Percentiles rank a stretch among this genome's conserved stretches.
Conservation (phyloP, 1,284 basidiomycete genomes). For the Austroboletus niveus region DNA sequence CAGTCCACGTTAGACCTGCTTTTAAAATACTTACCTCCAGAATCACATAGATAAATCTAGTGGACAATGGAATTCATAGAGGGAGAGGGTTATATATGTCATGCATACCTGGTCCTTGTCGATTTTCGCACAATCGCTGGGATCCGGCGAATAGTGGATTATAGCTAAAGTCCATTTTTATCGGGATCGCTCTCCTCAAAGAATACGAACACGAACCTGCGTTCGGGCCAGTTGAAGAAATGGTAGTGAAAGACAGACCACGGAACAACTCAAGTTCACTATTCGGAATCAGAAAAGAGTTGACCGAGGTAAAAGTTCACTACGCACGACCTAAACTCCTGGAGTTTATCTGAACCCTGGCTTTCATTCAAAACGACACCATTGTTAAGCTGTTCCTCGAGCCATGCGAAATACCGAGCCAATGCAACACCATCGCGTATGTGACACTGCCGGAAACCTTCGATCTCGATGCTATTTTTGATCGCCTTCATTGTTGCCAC, state of each 20-base stretch:
- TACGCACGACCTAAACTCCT: constrained; percentile 77
- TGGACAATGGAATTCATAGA: not conserved
- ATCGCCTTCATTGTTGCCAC: constrained; percentile 85
- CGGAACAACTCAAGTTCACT: constrained; percentile 78
- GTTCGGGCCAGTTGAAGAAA: constrained; percentile 88
- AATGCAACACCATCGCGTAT: constrained; percentile 91
- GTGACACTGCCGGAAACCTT: constrained; percentile 88
- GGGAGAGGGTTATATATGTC: not conserved
- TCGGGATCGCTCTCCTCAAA: not conserved
- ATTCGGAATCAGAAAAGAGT: constrained; percentile 7
- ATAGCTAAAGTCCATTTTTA: constrained; percentile 56
- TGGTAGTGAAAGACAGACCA: constrained; percentile 90
- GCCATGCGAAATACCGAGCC: constrained; percentile 89
- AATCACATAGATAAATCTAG: constrained; percentile 92
- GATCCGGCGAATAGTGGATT: constrained; percentile 89
- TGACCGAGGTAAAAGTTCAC: not conserved
- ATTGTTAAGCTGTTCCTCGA: constrained; percentile 77
- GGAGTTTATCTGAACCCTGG: constrained; percentile 77
- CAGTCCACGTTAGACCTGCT: not conserved
- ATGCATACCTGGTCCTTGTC: constrained; percentile 64
- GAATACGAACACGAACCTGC: constrained; percentile 54
- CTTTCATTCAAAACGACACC: constrained; percentile 77
- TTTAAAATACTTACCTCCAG: constrained; percentile 60
- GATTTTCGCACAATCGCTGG: constrained; percentile 73
- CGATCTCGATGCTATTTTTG: constrained; percentile 85